These are phyloP conservation scores for Trichoderma orchidacearum DNA, from an alignment of 495 filamentous ascomycete species.

Conservation along the genomic window DNA sequence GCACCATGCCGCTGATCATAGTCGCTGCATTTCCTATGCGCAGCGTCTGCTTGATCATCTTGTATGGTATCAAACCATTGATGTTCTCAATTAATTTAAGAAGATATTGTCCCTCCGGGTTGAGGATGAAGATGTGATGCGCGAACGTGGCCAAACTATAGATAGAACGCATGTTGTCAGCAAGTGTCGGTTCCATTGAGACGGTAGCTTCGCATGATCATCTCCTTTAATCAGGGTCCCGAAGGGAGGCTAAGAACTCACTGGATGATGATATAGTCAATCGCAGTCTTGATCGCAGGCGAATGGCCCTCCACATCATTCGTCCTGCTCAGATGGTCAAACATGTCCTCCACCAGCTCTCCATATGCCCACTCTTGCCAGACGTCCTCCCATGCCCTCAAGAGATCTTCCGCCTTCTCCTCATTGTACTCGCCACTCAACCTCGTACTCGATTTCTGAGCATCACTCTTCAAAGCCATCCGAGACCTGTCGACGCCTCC, in stretches of 20 bases:
- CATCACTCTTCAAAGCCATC: constrained; percentile 6
- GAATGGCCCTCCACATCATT: constrained; percentile 42
- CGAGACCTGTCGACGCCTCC: constrained; percentile 22
- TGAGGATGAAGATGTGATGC: constrained; percentile 47
- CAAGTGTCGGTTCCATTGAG: background rate
- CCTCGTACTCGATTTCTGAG: background rate
- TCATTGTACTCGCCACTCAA: constrained; percentile 32
- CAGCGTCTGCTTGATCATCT: constrained; percentile 45
- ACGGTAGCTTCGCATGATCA: no score
- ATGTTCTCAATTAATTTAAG: constrained; percentile 41
- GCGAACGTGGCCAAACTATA: constrained; percentile 46
- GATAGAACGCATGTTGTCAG: background rate
- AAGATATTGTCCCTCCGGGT: constrained; percentile 48
- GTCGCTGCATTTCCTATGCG: constrained; percentile 53
- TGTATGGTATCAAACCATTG: constrained; percentile 47
- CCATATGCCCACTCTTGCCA: constrained; percentile 45
- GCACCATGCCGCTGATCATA: constrained; percentile 53
- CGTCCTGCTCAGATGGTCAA: constrained; percentile 36
- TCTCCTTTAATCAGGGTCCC: no score
- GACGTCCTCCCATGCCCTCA: constrained; percentile 40
- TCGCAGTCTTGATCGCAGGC: constrained; percentile 36
- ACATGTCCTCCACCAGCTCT: constrained; percentile 41
- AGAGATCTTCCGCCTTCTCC: constrained; percentile 36
- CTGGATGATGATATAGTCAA: constrained; percentile 46
- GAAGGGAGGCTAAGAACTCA: constrained; percentile 11